A percentile compares a stretch with the other conserved stretches of the same genome.
phyloP scores from a whole-genome alignment of 306 rosid genomes.

The Urtica urens region DNA sequence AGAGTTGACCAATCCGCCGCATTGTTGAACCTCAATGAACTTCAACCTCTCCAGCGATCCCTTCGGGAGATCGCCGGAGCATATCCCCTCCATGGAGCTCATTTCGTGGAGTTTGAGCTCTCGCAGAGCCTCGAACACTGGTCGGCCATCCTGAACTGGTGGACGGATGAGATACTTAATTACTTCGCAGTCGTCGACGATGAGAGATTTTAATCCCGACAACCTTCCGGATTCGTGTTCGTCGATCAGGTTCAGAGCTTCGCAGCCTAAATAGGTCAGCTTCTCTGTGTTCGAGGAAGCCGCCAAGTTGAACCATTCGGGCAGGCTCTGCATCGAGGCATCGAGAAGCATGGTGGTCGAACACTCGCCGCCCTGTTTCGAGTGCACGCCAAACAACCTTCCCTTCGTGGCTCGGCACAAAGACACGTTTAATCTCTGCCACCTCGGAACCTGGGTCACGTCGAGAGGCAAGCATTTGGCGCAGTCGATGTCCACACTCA shows the following conservation, averaged over 20 bases:
- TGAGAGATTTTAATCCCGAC: background rate
- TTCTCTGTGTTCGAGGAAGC: background rate
- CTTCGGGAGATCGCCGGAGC: background rate
- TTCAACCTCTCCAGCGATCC: constrained; percentile 5
- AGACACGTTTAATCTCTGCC: background rate
- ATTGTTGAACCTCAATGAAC: background rate
- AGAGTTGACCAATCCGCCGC: background rate
- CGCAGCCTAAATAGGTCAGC: background rate
- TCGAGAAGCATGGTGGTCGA: background rate
- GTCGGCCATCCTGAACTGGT: background rate
- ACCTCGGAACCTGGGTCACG: background rate
- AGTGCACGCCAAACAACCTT: background rate
- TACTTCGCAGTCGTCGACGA: background rate
- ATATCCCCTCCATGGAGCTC: background rate
- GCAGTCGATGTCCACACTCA: background rate
- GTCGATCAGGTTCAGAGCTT: background rate
- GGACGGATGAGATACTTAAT: background rate
- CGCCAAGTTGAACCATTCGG: background rate
- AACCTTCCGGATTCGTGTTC: background rate
- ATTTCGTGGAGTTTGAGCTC: background rate
- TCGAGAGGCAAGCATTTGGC: background rate
- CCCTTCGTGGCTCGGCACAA: background rate
- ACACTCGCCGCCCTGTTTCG: background rate
- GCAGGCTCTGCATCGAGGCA: background rate
- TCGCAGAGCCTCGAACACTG: constrained; percentile 1